Evolutionary conservation across 164 flowering plant species (phyloP).

Genomic region (Aristolochia fimbriata): DNA sequence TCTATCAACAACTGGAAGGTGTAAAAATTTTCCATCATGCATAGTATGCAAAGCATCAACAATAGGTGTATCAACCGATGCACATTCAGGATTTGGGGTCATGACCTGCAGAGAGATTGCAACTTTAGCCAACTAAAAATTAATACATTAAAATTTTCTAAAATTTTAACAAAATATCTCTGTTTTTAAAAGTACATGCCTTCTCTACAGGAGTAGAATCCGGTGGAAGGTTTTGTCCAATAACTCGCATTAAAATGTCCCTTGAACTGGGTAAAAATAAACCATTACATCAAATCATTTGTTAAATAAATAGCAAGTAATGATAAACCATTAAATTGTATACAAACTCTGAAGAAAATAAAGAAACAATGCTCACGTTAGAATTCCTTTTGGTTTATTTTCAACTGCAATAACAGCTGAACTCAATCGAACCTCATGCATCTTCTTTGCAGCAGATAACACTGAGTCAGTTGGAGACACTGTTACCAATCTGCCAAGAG

Average conservation of each 20-base stretch:
- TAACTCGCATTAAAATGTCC: constrained; percentile 92
- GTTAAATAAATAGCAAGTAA: background rate
- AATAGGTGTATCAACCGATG: constrained; percentile 85
- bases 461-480: constrained; percentile 80
- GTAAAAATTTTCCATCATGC: constrained; percentile 98
- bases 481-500: constrained; percentile 56
- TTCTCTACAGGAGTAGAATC: constrained; percentile 73
- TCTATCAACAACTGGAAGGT: constrained; percentile 87
- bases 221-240: constrained; percentile 74
- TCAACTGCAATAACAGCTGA: constrained; percentile 69
- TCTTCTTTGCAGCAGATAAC: constrained; percentile 62
- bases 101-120: constrained; percentile 49
- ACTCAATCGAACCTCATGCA: constrained; percentile 63
- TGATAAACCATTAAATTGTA: background rate
- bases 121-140: background rate
- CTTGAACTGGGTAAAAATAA: constrained; percentile 46
- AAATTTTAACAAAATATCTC: too few species aligned
- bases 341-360: background rate
- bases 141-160: background rate
- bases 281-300: background rate
- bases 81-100: constrained; percentile 99
- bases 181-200: constrained; percentile 31
- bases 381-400: constrained; percentile 76
- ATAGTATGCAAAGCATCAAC: constrained; percentile 95
- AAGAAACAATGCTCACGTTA: constrained; percentile 56